Evolutionary conservation across 129 eudicot species (phyloP), one percentile per base, ranked within the genome.

Genomic region (Helianthus tuberosus): DNA sequence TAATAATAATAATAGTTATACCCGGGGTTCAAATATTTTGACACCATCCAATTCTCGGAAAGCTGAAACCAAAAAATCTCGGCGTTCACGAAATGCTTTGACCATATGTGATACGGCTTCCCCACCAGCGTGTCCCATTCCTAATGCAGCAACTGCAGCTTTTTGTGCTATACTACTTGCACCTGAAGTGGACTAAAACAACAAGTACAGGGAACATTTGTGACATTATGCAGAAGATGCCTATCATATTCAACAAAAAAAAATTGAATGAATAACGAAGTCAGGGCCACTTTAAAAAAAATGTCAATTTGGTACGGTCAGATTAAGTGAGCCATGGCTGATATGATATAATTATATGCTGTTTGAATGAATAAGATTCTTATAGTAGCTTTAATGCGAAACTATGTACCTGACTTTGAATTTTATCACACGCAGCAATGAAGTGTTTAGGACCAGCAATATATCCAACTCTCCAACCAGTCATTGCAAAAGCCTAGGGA

Each of bases 381-480:
- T 46, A 11, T 8, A 46, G 50, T 46, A 46, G 57, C 20, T 51
- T 59, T 43, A 4, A 23, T 12, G 16, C n/a, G 8, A 49, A n/a
- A 52, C n/a, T 36, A 14, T 47, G 43, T 79, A 92, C 98, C 92
- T 92, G 98, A 79, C 98, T 92, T 75, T 89, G 96, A 77, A 92
- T 92, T 85, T 92, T 92, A 11, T 76, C 76, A 74, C 98, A 93
- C 0, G 98, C 98, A 14, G 93, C 73, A 71, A 90, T 71, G 66
- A 93, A 93, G 83, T 92, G 98, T 77, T 92, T 87, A 47, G 96
- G 94, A 71, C 98, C 98, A 66, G 94, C 98, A 73, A 92, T 54
- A 76, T 92, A 92, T 76, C 98, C 98, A 68, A 92, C 89, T 49
- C 98, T 86, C 98, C 98, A 92, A 66, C 96, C 98, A 67, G 98